Conservation (phyloP, 805 yeast genomes). For the Wickerhamomyces hampshirensis region DNA sequence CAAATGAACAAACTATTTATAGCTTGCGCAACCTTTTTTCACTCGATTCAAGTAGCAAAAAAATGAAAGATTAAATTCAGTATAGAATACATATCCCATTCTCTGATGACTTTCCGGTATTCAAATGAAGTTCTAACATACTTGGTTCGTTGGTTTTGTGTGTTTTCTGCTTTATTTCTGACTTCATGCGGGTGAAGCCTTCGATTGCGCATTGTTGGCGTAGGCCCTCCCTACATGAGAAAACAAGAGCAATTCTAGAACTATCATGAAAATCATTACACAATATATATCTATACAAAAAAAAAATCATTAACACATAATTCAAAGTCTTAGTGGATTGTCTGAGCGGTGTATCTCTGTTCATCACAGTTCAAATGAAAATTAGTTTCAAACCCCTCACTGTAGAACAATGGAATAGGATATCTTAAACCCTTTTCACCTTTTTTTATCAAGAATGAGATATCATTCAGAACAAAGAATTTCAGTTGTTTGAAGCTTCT, state of each 20-base stretch:
- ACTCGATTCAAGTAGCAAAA: no score
- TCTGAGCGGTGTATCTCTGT: neutral
- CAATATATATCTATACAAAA: no score
- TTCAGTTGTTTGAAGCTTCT: conserved; percentile 29
- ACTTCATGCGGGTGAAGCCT: neutral
- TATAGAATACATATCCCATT: no score
- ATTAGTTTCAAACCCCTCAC: conserved; percentile 28
- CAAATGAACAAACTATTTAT: no score
- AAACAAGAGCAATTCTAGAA: neutral
- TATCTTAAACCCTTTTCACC: conserved; percentile 21
- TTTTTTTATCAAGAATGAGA: conserved; percentile 28
- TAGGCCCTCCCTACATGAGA: neutral
- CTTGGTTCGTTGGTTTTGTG: neutral
- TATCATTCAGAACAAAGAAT: conserved; percentile 35
- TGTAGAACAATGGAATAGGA: conserved; percentile 33
- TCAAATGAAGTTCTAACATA: neutral
- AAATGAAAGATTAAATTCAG: no score
- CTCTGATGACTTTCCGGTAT: no score
- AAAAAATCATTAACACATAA: neutral
- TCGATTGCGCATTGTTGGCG: neutral
- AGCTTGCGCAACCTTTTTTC: no score
- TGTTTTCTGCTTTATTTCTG: neutral
- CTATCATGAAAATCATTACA: neutral
- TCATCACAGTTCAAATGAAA: conserved; percentile 8
- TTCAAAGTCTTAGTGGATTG: neutral